phyloP scores from a whole-genome alignment of 164 flowering plant species.

The grape (Vitis vinifera) region DNA sequence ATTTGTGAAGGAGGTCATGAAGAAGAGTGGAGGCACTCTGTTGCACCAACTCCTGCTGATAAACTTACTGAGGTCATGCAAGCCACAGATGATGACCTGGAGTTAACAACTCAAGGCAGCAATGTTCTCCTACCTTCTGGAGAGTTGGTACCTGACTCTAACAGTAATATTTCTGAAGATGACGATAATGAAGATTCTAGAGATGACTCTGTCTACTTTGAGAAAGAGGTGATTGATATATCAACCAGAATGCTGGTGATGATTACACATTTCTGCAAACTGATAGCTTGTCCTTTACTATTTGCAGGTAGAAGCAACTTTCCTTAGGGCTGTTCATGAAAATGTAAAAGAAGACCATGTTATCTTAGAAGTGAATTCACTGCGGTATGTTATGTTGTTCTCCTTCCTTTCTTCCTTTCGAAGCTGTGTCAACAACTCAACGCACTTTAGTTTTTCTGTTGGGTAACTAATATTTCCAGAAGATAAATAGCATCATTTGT shows the following conservation, averaged over 20 bases:
- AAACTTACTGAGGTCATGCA: constrained; percentile 50
- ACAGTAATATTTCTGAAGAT: constrained; percentile 47
- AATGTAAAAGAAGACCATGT: constrained; percentile 61
- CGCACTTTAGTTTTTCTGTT: not conserved
- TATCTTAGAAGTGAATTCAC: constrained; percentile 81
- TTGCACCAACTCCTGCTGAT: constrained; percentile 85
- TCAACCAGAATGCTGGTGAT: constrained; percentile 4
- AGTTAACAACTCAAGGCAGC: constrained; percentile 41
- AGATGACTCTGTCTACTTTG: constrained; percentile 63
- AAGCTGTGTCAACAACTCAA: not conserved
- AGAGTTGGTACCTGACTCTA: constrained; percentile 50
- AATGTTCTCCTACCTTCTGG: constrained; percentile 57
- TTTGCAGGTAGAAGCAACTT: constrained; percentile 90
- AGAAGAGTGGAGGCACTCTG: constrained; percentile 95
- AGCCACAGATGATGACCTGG: constrained; percentile 47
- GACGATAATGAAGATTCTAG: constrained; percentile 45
- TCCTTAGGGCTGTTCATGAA: constrained; percentile 83
- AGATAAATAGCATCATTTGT: not conserved
- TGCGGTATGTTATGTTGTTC: constrained; percentile 50
- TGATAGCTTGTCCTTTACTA: not conserved
- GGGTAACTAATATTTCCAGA: too few relatives aligned
- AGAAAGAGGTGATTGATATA: constrained; percentile 67
- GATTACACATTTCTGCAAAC: not conserved
- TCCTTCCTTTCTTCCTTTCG: not conserved
- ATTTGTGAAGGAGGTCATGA: constrained; percentile 71